Percentiles rank a stretch among this genome's conserved stretches.
phyloP scores from a whole-genome alignment of 169 alveolate genomes.

The Eimeria sp. region DNA sequence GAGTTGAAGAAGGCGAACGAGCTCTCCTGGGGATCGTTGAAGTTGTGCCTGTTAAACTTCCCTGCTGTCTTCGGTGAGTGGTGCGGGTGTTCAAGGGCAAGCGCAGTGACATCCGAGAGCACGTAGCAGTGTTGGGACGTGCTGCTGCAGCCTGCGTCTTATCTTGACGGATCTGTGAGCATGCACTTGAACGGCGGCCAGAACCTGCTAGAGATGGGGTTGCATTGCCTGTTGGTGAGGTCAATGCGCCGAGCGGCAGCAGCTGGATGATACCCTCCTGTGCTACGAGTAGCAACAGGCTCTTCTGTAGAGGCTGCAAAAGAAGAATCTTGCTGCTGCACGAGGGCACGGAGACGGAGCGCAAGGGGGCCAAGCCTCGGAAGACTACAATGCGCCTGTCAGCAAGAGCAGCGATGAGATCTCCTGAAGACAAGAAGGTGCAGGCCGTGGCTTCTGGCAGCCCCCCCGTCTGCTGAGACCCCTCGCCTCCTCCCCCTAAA shows the following conservation, averaged over 20 bases:
- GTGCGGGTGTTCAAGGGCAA: not conserved
- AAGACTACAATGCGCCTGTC: constrained; percentile 61
- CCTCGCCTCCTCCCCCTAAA: not conserved
- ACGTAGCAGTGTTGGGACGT: not conserved
- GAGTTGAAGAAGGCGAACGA: not conserved
- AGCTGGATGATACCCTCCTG: constrained; percentile 59
- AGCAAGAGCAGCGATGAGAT: constrained; percentile 59
- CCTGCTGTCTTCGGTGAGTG: not conserved
- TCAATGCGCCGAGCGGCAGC: constrained; percentile 32
- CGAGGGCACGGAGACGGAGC: constrained; percentile 66
- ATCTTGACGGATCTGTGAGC: not conserved
- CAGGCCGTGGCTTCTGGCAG: constrained; percentile 75
- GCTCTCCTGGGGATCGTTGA: not conserved
- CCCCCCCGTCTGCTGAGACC: not conserved
- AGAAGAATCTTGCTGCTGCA: constrained; percentile 29
- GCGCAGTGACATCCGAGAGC: not conserved
- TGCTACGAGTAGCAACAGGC: constrained; percentile 60
- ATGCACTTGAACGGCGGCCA: not conserved
- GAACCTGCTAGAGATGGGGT: not conserved
- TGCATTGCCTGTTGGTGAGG: not conserved
- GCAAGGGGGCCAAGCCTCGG: constrained; percentile 61
- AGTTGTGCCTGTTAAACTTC: not conserved
- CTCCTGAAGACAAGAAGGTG: constrained; percentile 70
- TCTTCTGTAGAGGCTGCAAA: constrained; percentile 53
- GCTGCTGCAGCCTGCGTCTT: not conserved